phyloP scores from a whole-genome alignment of 495 filamentous ascomycete genomes.

The Aspergillus coremiiformis region DNA sequence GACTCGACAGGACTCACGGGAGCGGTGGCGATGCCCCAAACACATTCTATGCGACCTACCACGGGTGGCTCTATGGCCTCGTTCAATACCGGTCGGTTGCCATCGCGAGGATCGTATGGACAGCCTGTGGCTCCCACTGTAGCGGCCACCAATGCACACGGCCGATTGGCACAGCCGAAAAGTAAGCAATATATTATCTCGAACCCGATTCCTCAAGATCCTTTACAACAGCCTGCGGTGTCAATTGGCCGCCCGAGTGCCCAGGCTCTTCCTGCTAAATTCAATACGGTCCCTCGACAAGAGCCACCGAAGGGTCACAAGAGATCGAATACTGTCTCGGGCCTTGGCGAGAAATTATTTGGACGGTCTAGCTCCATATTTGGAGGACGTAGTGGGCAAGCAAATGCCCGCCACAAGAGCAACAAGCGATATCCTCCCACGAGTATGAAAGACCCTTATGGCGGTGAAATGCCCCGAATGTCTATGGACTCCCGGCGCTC shows the following conservation, averaged over 20 bases:
- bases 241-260: slow-evolving; percentile 56
- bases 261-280: slow-evolving; percentile 37
- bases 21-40: slow-evolving; percentile 34
- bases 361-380: slow-evolving; percentile 74
- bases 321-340: slow-evolving; percentile 81
- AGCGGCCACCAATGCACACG: slow-evolving; percentile 84
- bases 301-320: slow-evolving; percentile 67
- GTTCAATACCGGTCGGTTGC: slow-evolving; percentile 54
- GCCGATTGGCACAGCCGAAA: slow-evolving; percentile 79
- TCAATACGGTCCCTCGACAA: slow-evolving; percentile 39
- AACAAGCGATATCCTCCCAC: slow-evolving; percentile 62
- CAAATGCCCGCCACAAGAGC: slow-evolving; percentile 27
- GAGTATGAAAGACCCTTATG: slow-evolving; percentile 62
- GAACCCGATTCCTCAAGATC: slow-evolving; percentile 53
- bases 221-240: slow-evolving; percentile 21
- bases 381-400: slow-evolving; percentile 46
- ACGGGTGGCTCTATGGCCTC: slow-evolving; percentile 80
- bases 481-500: slow-evolving; percentile 80
- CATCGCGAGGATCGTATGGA: slow-evolving; percentile 79
- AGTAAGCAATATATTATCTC: slow-evolving; percentile 72
- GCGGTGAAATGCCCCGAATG: slow-evolving; percentile 52
- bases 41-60: slow-evolving; percentile 56
- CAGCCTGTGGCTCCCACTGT: slow-evolving; percentile 83
- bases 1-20: slow-evolving; percentile 45
- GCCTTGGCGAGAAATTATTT: slow-evolving; percentile 70